Conservation (phyloP, 139 green algal genomes). For the Yamagishiella unicocca region DNA sequence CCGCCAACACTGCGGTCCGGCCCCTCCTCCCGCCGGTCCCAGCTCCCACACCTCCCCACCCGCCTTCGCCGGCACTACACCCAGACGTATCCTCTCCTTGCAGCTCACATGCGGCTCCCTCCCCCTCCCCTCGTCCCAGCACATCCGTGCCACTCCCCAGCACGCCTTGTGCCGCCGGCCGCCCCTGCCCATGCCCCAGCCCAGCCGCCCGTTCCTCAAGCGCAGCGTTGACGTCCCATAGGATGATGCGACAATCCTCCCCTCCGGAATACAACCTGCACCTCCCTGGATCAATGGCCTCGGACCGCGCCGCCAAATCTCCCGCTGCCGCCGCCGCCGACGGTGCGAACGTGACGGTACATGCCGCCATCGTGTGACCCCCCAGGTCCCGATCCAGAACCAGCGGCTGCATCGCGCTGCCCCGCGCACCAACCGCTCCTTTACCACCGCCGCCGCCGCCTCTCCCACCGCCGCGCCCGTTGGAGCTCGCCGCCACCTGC, state of each 20-base stretch:
- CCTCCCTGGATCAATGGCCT: not conserved
- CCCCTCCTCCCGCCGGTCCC: not conserved
- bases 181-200: not conserved
- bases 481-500: slow-evolving; percentile 3
- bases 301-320: not conserved
- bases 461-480: not conserved
- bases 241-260: slow-evolving; percentile 35
- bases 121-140: not conserved
- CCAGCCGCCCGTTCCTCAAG: not conserved
- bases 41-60: not conserved
- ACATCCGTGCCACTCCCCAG: not conserved
- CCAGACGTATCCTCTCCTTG: not conserved
- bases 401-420: not conserved
- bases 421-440: not conserved
- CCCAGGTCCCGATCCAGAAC: slow-evolving; percentile 5
- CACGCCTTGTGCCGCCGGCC: not conserved
- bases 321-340: not conserved
- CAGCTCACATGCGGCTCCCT: not conserved
- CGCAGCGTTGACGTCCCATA: slow-evolving; percentile 29
- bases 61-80: not conserved
- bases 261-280: slow-evolving; percentile 33
- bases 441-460: not conserved
- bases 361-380: slow-evolving; percentile 25
- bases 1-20: slow-evolving; percentile 16
- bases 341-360: slow-evolving; percentile 5